A percentile compares a stretch with the other conserved stretches of the same genome.
phyloP scores from a whole-genome alignment of 331 rosid genomes.

The Rhamnella rubrinervis region DNA sequence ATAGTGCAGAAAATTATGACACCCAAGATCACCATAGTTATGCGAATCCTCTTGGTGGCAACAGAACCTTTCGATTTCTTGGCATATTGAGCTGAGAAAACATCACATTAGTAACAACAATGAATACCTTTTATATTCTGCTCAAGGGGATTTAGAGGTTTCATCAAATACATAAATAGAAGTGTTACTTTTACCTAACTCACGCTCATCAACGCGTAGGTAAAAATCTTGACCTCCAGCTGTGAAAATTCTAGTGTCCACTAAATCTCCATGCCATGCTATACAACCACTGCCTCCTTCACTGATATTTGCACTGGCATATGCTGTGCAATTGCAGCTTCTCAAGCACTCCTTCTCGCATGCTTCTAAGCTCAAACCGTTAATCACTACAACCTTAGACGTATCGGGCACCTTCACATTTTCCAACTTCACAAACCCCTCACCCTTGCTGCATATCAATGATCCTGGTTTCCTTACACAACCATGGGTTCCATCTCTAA shows the following conservation, averaged over 20 bases:
- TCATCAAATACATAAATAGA: not conserved
- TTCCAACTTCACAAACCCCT: constrained; percentile 39
- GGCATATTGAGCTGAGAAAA: constrained; percentile 25
- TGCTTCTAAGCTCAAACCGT: constrained; percentile 23
- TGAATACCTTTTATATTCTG: not conserved
- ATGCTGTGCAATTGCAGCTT: constrained; percentile 46
- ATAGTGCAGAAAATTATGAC: constrained; percentile 9
- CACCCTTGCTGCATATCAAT: constrained; percentile 35
- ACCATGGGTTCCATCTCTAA: constrained; percentile 37
- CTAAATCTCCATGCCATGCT: constrained; percentile 40
- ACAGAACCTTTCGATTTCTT: constrained; percentile 2
- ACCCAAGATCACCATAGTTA: constrained; percentile 5
- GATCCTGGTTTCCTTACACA: constrained; percentile 33
- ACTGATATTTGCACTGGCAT: constrained; percentile 34
- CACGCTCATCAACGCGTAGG: constrained; percentile 41
- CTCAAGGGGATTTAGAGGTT: no score
- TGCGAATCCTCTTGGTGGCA: constrained; percentile 7
- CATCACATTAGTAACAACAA: not conserved
- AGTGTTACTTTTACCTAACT: constrained; percentile 25
- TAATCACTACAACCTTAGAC: constrained; percentile 14
- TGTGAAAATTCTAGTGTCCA: constrained; percentile 29
- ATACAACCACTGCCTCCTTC: constrained; percentile 37
- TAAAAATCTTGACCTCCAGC: constrained; percentile 37
- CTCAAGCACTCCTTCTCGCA: constrained; percentile 36
- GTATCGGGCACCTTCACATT: constrained; percentile 41